These are phyloP conservation scores for Penicillium chermesinum DNA, from an alignment of 495 filamentous ascomycete species.

Conservation along the genomic window DNA sequence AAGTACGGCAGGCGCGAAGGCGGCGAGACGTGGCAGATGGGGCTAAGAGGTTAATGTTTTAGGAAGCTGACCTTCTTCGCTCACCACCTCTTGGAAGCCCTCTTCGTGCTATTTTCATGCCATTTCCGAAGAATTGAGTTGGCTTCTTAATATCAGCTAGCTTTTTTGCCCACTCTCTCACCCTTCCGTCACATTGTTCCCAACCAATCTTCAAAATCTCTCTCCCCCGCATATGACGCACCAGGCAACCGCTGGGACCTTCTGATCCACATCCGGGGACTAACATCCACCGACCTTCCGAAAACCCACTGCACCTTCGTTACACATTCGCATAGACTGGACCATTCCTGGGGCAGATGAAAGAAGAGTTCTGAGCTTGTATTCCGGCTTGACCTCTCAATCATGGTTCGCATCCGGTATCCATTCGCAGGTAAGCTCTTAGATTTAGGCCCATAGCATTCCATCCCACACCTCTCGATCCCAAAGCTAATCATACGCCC, in stretches of 20 bases:
- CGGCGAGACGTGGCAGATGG: conserved; percentile 21
- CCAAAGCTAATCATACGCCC: conserved; percentile 9
- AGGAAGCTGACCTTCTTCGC: not conserved
- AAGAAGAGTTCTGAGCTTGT: not conserved
- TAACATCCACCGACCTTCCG: not conserved
- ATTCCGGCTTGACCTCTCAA: not conserved
- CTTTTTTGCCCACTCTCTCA: not conserved
- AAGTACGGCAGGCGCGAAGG: conserved; percentile 35
- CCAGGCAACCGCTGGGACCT: conserved; percentile 18
- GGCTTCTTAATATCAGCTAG: not conserved
- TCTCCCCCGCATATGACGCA: conserved; percentile 32
- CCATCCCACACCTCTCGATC: not conserved
- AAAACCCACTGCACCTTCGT: not conserved
- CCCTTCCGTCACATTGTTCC: not conserved
- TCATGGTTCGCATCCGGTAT: conserved; percentile 63
- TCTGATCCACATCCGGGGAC: conserved; percentile 13
- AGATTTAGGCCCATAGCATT: not conserved
- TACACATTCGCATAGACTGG: not conserved
- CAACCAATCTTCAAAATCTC: not conserved
- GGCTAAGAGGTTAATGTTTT: conserved; percentile 3
- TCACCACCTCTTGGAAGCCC: not conserved
- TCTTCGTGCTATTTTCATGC: not conserved
- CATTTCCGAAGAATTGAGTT: not conserved
- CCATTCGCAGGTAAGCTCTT: conserved; percentile 62
- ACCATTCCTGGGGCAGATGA: not conserved